Evolutionary conservation across 768 basidiomycete genomes (phyloP), one percentile per base, ranked within the genome.

Genomic region (Lyophyllum shimeji): DNA sequence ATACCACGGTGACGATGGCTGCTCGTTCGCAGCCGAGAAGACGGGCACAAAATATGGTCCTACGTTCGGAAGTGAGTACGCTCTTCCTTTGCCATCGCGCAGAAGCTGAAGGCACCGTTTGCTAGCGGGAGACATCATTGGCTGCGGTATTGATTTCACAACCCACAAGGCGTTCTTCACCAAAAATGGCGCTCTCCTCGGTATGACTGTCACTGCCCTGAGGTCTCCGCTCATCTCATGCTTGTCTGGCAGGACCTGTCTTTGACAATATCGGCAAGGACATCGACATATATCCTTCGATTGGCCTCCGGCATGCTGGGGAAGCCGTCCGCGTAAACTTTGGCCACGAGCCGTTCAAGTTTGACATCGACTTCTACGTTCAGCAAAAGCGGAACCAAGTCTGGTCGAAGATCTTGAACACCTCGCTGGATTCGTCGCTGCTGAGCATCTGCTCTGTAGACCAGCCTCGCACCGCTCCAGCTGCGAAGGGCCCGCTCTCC

Each of bases 121-220:
- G 56, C 9, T 62, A 95, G 94, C 85, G 43, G 90, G 89, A 7
- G 96, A 99, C 68, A 73, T 87, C 23, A 81, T 99, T 56, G 96
- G 96, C 11, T 96, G 94, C 65, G 96, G 96, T 1, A 80, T 98
- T 56, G 93, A 98, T 71, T 97, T 94, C 66, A 86, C 85, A 43
- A 83, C 81, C 18, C 80, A 90, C 55, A 79, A 81, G 53, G 86
- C 85, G 0, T 97, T 98, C 71, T 97, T 88, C 68, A 97, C 95
- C 27, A 94, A 90, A 75, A 96, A 96, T 56, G 91, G 93, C 12
- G 69, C 76, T 15, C 77, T 85, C 59, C 76, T 93, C 44, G 86
- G 90, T 89, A 66, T 46, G 55, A 50, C 39, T 33, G 23, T 50
- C 29, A 15, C 20, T 21, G 33, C 11, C 29, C 27, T 15, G 15